Conservation (phyloP, 345 rosid genomes). For the Corchorus capsularis region DNA sequence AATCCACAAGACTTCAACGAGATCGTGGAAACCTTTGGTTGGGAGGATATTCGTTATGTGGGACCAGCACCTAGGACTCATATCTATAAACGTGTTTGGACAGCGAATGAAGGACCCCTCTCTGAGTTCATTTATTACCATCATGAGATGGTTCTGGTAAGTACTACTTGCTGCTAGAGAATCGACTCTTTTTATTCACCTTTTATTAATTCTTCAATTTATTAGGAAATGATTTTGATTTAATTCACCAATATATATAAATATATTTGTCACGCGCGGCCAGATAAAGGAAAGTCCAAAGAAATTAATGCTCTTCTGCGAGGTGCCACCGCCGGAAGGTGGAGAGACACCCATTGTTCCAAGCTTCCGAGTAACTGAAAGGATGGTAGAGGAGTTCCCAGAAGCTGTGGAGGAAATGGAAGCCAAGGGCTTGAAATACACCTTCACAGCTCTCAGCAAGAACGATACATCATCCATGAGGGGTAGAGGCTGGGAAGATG, state of each 20-base stretch:
- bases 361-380: conserved; percentile 61
- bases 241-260: too few species aligned
- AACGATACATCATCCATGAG: conserved; percentile 54
- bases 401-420: conserved; percentile 62
- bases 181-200: too few species aligned
- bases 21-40: conserved; percentile 50
- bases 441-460: conserved; percentile 46
- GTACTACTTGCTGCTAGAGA: conserved; percentile 15
- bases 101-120: conserved; percentile 74
- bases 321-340: conserved; percentile 65
- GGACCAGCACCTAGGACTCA: conserved; percentile 67
- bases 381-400: conserved; percentile 62
- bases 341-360: conserved; percentile 78
- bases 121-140: conserved; percentile 71
- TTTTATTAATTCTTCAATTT: too few species aligned
- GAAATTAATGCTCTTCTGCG: conserved; percentile 56
- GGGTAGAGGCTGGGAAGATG: conserved; percentile 73
- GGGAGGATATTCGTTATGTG: conserved; percentile 61
- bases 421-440: conserved; percentile 50
- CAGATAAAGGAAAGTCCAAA: conserved; percentile 55
- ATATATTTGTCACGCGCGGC: background rate
- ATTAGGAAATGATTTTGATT: too few species aligned
- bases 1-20: conserved; percentile 58
- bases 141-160: conserved; percentile 70
- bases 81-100: conserved; percentile 59